Conservation (phyloP, 2,329 filamentous ascomycete species). For the Diaporthe helianthi region DNA sequence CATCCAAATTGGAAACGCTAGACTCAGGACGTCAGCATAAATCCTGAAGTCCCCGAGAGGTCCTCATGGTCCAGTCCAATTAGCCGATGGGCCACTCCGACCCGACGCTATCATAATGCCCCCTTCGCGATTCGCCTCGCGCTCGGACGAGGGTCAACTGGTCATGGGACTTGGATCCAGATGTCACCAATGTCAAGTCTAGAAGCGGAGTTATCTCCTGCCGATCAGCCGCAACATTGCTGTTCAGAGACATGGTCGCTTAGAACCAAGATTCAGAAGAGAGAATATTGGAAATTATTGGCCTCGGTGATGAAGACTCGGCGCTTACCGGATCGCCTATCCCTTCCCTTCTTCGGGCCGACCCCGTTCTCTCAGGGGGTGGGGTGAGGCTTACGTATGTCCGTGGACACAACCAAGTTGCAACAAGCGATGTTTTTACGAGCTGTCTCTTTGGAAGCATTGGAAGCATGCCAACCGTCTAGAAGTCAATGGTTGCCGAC, state of each 20-base stretch:
- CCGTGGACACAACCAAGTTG: not conserved
- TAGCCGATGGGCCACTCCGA: constrained; percentile 14
- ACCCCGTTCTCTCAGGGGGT: not conserved
- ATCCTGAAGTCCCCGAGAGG: constrained; percentile 14
- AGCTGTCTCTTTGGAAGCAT: not conserved
- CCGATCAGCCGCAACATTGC: constrained; percentile 18
- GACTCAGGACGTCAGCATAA: constrained; percentile 23
- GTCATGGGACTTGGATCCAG: not conserved
- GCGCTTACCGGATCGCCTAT: constrained; percentile 27
- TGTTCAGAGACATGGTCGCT: not conserved
- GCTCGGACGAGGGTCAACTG: not conserved
- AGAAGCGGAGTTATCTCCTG: not conserved
- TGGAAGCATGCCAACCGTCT: not conserved
- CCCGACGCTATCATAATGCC: constrained; percentile 15
- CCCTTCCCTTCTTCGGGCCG: not conserved
- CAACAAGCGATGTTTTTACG: not conserved
- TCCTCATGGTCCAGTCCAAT: not conserved
- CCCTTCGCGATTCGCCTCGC: constrained; percentile 4
- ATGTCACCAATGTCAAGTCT: not conserved
- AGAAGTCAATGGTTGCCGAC: not conserved
- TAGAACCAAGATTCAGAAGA: not conserved
- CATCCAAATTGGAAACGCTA: not conserved
- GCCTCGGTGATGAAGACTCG: constrained; percentile 16
- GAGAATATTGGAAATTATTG: not conserved
- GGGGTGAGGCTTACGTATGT: constrained; percentile 16